Evolutionary conservation across 108 stramenopile genomes (phyloP), one percentile per base, ranked within the genome.

Genomic region (Schizochytrium sp.): DNA sequence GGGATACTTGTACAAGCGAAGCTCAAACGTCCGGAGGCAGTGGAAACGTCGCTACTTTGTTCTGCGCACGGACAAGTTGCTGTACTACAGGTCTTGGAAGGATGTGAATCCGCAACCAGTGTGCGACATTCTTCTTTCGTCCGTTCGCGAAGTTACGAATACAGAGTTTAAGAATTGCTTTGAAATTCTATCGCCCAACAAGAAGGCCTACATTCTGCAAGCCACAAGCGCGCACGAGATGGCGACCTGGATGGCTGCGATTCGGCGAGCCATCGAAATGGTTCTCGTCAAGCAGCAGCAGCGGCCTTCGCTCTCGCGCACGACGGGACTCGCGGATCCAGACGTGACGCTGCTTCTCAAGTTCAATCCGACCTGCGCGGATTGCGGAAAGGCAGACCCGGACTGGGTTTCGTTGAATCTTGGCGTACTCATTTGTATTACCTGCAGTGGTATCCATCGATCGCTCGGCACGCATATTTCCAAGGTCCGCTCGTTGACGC

Each of bases 371-470:
- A 57, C 60, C 29, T 94, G 94, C 59, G 93, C 88, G 14, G 94
- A 94, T 88, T 94, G 94, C 90, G 63, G 60, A 0, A 76, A 58
- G 44, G 19, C 53, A 5, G 41, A 59, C 19, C 94, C 94, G 5
- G 92, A 92, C 60, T 94, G 94, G 94, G 96, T 93, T 43, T 95
- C 94, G 14, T 72, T 96, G 47, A 97, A 96, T 89, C 91, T 97
- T 47, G 96, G 96, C 28, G 92, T 96, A 43, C 60, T 96, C 25
- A 76, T 99, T 12, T 99, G 99, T 89, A 97, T 99, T 88, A 95
- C 96, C 72, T 99, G 99, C 92, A 95, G 95, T 87, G 99, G 97
- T 19, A 96, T 99, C 5, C 99, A 99, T 88, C 95, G 99, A 59
- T 95, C 95, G 72, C 93, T 99, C 16, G 99, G 99, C 41, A 97